Evolutionary conservation across 441 rosid genomes (phyloP).

Genomic region (Manihot esculenta): DNA sequence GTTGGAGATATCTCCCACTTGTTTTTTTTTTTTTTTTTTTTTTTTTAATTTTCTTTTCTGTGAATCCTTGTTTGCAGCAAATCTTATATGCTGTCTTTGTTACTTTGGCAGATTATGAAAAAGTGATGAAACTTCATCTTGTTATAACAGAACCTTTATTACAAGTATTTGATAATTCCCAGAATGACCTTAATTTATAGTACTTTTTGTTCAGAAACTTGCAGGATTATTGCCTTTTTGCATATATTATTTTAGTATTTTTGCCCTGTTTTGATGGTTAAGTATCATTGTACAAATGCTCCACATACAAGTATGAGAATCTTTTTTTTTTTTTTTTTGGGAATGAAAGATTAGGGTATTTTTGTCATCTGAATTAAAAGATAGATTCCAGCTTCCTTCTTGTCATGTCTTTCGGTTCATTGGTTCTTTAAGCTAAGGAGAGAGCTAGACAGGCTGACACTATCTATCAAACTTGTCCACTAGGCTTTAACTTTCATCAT

Average conservation of each 20-base stretch:
- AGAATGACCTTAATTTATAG: conserved; percentile 31
- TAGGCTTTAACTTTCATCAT: conserved; percentile 30
- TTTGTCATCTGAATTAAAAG: conserved; percentile 37
- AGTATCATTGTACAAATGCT: conserved; percentile 23
- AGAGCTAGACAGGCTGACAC: conserved; percentile 31
- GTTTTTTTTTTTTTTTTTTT: too few species aligned
- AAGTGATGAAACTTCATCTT: conserved; percentile 23
- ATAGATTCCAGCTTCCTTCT: conserved; percentile 39
- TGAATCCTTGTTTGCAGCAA: conserved; percentile 20
- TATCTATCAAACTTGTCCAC: conserved; percentile 15
- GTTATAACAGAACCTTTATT: conserved; percentile 37
- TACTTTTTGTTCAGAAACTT: not conserved
- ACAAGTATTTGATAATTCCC: conserved; percentile 29
- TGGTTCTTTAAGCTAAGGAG: conserved; percentile 42
- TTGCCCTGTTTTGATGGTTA: conserved; percentile 14
- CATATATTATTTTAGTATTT: conserved; percentile 4
- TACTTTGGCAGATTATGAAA: conserved; percentile 35
- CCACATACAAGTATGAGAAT: conserved; percentile 24
- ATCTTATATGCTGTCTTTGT: conserved; percentile 27
- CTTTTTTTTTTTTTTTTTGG: too few species aligned
- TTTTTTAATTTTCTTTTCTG: conserved; percentile 11
- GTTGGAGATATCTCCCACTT: not conserved
- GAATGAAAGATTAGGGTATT: conserved; percentile 32
- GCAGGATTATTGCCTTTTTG: conserved; percentile 6
- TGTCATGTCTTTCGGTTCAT: conserved; percentile 31